Percentiles rank a stretch among this genome's conserved stretches.
These are phyloP conservation scores for Leucogyrophana mollusca DNA, from an alignment of 768 basidiomycete genomes.

Conservation along the genomic window DNA sequence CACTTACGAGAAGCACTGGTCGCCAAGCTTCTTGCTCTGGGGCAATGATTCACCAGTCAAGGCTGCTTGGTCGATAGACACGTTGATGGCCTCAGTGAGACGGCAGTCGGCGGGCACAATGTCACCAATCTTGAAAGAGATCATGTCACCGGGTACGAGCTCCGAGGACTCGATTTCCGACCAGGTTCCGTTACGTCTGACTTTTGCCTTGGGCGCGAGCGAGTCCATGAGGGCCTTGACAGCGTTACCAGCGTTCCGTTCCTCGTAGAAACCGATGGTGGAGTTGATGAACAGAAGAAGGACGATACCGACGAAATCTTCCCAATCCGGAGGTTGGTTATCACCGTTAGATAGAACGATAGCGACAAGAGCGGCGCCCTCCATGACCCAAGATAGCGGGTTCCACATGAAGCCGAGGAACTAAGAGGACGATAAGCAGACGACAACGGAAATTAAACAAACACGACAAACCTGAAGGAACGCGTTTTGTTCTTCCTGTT, in stretches of 20 bases:
- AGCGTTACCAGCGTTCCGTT: slow-evolving; percentile 95
- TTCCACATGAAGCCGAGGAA: slow-evolving; percentile 99
- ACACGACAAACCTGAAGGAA: slow-evolving; percentile 69
- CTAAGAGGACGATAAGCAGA: slow-evolving; percentile 31
- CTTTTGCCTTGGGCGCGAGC: slow-evolving; percentile 95
- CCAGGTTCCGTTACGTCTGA: slow-evolving; percentile 85
- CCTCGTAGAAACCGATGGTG: slow-evolving; percentile 97
- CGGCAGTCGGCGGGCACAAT: slow-evolving; percentile 98
- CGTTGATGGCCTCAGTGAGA: slow-evolving; percentile 94
- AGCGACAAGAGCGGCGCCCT: slow-evolving; percentile 90
- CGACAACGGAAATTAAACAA: neutral
- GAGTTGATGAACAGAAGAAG: slow-evolving; percentile 93
- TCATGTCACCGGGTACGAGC: slow-evolving; percentile 94
- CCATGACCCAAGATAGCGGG: slow-evolving; percentile 99
- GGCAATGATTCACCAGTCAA: slow-evolving; percentile 97
- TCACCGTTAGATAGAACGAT: slow-evolving; percentile 96
- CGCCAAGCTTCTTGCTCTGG: slow-evolving; percentile 85
- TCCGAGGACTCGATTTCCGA: slow-evolving; percentile 85
- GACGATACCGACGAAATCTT: slow-evolving; percentile 96
- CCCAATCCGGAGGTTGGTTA: slow-evolving; percentile 86
- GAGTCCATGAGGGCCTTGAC: slow-evolving; percentile 99
- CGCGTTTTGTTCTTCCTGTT: slow-evolving; percentile 86
- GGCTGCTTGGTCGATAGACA: slow-evolving; percentile 97
- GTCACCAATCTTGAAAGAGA: slow-evolving; percentile 99
- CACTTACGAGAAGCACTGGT: slow-evolving; percentile 97